phyloP scores from a whole-genome alignment of 2,329 filamentous ascomycete species.

The Nemania sp. region DNA sequence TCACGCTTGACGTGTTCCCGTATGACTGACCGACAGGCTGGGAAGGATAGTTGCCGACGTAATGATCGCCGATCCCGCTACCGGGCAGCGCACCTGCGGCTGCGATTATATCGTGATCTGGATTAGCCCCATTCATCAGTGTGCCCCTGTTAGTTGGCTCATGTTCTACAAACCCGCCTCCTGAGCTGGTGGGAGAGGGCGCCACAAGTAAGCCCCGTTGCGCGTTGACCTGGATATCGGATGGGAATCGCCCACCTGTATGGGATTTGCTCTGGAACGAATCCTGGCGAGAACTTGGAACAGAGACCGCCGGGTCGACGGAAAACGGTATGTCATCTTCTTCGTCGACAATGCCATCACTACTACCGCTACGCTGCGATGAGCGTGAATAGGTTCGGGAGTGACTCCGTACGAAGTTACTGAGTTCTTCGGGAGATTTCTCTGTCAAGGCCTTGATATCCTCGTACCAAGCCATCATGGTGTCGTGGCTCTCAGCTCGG shows the following conservation, averaged over 20 bases:
- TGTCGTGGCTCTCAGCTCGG: constrained; percentile 77
- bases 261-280: constrained; percentile 69
- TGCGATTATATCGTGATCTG: constrained; percentile 63
- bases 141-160: constrained; percentile 33
- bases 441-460: constrained; percentile 91
- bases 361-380: constrained; percentile 66
- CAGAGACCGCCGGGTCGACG: constrained; percentile 55
- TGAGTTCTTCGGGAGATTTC: constrained; percentile 84
- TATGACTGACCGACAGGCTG: constrained; percentile 45
- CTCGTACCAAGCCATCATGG: constrained; percentile 96
- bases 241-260: constrained; percentile 96
- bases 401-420: constrained; percentile 83
- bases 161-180: constrained; percentile 59
- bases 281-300: constrained; percentile 55
- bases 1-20: constrained; percentile 50
- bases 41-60: constrained; percentile 30
- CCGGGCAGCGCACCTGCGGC: constrained; percentile 61
- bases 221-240: constrained; percentile 82
- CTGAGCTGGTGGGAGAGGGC: constrained; percentile 80
- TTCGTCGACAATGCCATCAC: constrained; percentile 78
- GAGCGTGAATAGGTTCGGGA: constrained; percentile 75
- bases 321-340: constrained; percentile 69
- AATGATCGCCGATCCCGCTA: constrained; percentile 46
- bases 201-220: constrained; percentile 79
- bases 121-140: constrained; percentile 24